These are phyloP conservation scores for Penicillium simplicissimum DNA, from an alignment of 495 filamentous ascomycete species.

Conservation along the genomic window DNA sequence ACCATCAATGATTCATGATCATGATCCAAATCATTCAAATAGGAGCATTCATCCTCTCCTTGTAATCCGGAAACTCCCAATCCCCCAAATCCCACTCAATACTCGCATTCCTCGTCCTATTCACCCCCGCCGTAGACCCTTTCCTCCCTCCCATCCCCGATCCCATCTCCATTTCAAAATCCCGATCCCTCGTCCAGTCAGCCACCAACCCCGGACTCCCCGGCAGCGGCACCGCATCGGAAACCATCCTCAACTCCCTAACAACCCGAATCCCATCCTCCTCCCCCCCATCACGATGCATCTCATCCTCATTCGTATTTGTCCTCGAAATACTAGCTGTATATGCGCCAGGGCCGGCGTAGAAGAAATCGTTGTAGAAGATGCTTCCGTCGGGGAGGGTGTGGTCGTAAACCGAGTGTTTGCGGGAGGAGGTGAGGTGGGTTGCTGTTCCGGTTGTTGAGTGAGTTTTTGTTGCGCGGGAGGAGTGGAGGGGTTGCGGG, in stretches of 20 bases:
- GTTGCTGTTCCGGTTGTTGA: constrained; percentile 9
- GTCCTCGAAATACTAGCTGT: constrained; percentile 29
- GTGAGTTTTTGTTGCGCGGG: constrained; percentile 17
- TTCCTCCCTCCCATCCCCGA: neutral
- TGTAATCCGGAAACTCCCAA: constrained; percentile 34
- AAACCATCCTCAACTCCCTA: constrained; percentile 32
- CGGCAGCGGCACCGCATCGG: constrained; percentile 9
- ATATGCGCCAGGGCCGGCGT: constrained; percentile 21
- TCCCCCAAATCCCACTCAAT: constrained; percentile 33
- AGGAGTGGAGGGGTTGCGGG: constrained; percentile 21
- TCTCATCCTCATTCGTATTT: constrained; percentile 6
- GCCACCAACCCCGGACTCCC: neutral
- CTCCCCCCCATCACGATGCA: neutral
- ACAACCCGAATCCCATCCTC: constrained; percentile 36
- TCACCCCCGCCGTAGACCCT: neutral
- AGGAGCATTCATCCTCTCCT: constrained; percentile 30
- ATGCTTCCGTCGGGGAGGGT: constrained; percentile 18
- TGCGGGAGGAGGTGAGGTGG: constrained; percentile 14
- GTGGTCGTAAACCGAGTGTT: constrained; percentile 20
- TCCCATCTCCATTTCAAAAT: constrained; percentile 19
- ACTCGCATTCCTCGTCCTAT: constrained; percentile 4
- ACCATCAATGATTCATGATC: neutral
- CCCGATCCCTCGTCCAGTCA: neutral
- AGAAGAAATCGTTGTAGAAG: constrained; percentile 29
- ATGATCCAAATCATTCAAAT: constrained; percentile 10